Conservation (phyloP, 306 rosid species). For the Pterocarpus santalinus region DNA sequence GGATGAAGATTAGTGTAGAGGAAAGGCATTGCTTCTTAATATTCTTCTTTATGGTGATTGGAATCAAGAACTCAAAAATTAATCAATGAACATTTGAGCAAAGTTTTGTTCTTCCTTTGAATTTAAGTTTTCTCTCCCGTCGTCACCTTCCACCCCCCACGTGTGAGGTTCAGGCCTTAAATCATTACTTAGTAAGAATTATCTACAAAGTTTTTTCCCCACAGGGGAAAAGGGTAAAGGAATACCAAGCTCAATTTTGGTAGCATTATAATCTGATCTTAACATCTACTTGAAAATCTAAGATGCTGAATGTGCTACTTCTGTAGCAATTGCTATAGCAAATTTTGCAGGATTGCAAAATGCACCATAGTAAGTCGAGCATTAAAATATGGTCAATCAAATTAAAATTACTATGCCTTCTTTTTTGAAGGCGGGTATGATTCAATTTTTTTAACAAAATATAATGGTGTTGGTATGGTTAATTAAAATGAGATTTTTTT, state of each 20-base stretch:
- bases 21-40: conserved; percentile 58
- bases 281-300: not conserved
- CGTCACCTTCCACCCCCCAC: conserved; percentile 9
- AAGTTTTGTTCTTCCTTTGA: conserved; percentile 46
- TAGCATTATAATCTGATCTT: not conserved
- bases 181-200: conserved; percentile 6
- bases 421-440: not conserved
- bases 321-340: not conserved
- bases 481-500: not conserved
- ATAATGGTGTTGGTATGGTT: not conserved
- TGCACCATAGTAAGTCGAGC: too few species aligned
- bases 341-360: not conserved
- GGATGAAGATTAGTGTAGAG: conserved; percentile 50
- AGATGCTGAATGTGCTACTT: conserved; percentile 4
- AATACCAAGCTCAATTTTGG: not conserved
- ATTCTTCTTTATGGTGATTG: conserved; percentile 55
- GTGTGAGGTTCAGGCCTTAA: conserved; percentile 5
- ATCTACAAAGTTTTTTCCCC: not conserved
- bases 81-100: conserved; percentile 32
- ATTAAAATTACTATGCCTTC: not conserved
- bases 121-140: conserved; percentile 32
- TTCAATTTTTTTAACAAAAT: not conserved
- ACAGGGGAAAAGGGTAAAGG: not conserved
- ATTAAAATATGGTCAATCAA: too few species aligned
- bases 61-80: conserved; percentile 35